Evolutionary conservation across 2,329 filamentous ascomycete species (phyloP).

Genomic region (Trichoderma sp.): DNA sequence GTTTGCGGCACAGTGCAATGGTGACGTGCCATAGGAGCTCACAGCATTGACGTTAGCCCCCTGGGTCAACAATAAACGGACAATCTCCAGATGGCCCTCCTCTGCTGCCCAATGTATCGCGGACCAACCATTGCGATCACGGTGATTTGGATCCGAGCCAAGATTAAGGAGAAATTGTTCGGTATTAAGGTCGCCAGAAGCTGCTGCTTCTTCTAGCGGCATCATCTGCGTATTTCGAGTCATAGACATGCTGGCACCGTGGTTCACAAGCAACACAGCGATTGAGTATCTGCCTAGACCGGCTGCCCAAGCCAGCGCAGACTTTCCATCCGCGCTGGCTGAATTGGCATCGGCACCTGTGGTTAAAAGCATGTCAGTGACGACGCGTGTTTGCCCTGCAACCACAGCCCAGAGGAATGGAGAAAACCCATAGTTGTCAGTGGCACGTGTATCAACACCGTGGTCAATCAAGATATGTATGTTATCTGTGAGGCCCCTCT

Average conservation of each 20-base stretch:
- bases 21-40: conserved; percentile 6
- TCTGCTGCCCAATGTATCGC: neutral
- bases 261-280: neutral
- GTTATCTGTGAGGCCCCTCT: neutral
- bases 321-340: neutral
- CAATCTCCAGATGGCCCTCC: neutral
- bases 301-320: conserved; percentile 1
- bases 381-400: neutral
- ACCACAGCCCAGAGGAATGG: neutral
- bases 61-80: neutral
- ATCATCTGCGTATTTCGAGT: neutral
- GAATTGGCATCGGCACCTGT: neutral
- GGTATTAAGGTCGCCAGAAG: neutral
- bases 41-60: neutral
- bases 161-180: neutral
- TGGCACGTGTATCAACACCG: neutral
- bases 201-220: neutral
- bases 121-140: neutral
- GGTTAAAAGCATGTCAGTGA: neutral
- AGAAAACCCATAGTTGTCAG: neutral
- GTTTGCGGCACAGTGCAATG: conserved; percentile 1
- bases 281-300: neutral
- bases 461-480: neutral
- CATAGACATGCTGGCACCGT: neutral
- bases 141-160: neutral